These are phyloP conservation scores for Pseudozyma sp. DNA, from an alignment of 1,284 basidiomycete genomes.

Conservation along the genomic window DNA sequence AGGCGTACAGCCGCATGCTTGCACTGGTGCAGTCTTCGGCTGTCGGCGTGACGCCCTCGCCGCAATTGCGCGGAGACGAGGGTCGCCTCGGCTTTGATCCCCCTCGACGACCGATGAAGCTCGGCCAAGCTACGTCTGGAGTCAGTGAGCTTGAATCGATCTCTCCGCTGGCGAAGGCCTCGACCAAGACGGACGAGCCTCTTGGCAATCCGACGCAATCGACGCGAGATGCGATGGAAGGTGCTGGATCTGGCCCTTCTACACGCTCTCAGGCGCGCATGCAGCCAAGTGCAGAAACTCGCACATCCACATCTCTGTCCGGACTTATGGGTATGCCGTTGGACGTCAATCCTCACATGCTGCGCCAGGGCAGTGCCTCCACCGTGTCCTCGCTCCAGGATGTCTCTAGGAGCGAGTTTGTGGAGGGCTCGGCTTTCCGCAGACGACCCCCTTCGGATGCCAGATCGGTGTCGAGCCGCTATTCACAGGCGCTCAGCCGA, in stretches of 20 bases:
- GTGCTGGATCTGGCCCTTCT: not conserved
- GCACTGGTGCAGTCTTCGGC: constrained; percentile 48
- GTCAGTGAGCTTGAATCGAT: constrained; percentile 17
- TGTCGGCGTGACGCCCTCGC: constrained; percentile 51
- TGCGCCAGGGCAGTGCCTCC: constrained; percentile 39
- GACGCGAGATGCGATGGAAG: constrained; percentile 24
- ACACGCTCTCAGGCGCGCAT: constrained; percentile 16
- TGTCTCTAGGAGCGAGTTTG: constrained; percentile 6
- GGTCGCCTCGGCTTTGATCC: constrained; percentile 32
- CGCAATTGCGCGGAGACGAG: constrained; percentile 35
- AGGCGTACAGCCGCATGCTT: constrained; percentile 54
- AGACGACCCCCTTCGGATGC: constrained; percentile 38
- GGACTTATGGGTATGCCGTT: constrained; percentile 53
- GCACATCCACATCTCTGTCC: constrained; percentile 42
- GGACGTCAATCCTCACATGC: constrained; percentile 36
- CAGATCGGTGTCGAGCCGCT: constrained; percentile 42
- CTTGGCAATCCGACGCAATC: constrained; percentile 16
- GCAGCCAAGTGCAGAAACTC: constrained; percentile 19
- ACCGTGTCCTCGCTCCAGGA: constrained; percentile 30
- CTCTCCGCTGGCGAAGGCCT: constrained; percentile 42
- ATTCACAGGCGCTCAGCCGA: constrained; percentile 38
- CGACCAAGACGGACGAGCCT: constrained; percentile 45
- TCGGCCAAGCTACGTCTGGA: constrained; percentile 4
- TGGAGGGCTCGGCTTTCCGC: constrained; percentile 13
- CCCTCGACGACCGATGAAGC: constrained; percentile 33